These are phyloP conservation scores for Exophiala oligosperma DNA, from an alignment of 2,329 filamentous ascomycete species.

Conservation along the genomic window DNA sequence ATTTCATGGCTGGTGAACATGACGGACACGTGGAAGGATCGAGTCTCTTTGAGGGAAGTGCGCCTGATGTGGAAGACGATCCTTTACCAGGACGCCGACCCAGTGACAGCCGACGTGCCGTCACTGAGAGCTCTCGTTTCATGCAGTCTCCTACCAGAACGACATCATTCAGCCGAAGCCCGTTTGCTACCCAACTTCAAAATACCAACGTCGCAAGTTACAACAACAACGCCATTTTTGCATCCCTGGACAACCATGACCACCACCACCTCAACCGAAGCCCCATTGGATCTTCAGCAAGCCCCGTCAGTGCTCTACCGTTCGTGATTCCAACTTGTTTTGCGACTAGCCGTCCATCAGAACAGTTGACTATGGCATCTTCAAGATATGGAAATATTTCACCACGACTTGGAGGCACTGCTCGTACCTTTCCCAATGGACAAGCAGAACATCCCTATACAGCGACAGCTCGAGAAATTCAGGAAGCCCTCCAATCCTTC, in stretches of 20 bases:
- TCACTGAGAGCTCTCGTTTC: slow-evolving; percentile 8
- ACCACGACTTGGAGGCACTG: slow-evolving; percentile 1
- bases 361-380: not conserved
- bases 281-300: not conserved
- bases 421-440: not conserved
- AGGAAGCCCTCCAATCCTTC: slow-evolving; percentile 11
- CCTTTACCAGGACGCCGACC: not conserved
- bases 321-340: slow-evolving; percentile 1
- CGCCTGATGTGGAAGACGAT: slow-evolving; percentile 21
- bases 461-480: slow-evolving; percentile 1
- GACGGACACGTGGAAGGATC: slow-evolving; percentile 7
- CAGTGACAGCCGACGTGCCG: slow-evolving; percentile 25
- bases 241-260: slow-evolving; percentile 1
- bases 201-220: slow-evolving; percentile 9
- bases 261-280: not conserved
- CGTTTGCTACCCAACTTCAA: slow-evolving; percentile 9
- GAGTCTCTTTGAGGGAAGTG: slow-evolving; percentile 22
- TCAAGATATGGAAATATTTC: slow-evolving; percentile 1
- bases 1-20: not conserved
- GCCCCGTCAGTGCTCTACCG: not conserved
- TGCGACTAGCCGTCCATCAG: not conserved
- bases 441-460: slow-evolving; percentile 6
- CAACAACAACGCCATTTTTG: slow-evolving; percentile 9
- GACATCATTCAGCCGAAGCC: slow-evolving; percentile 4
- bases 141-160: slow-evolving; percentile 11